phyloP scores from a whole-genome alignment of 768 basidiomycete species.

The Daedaleopsis sinensis region DNA sequence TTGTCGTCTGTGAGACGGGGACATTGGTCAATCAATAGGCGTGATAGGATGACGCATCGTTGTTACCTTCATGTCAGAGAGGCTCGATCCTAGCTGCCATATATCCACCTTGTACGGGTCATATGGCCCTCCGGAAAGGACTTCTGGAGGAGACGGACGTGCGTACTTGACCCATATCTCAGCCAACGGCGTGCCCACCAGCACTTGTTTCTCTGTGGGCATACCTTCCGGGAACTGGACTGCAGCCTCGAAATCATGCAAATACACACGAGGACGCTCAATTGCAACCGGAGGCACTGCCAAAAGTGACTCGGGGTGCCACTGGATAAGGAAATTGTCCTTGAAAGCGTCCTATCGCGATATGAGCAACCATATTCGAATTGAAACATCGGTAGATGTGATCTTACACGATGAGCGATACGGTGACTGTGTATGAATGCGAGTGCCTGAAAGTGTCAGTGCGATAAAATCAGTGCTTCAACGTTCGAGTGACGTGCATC shows the following conservation, averaged over 20 bases:
- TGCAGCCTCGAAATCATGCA: background rate
- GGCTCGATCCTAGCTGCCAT: constrained; percentile 5
- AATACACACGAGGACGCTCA: background rate
- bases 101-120: constrained; percentile 7
- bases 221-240: background rate
- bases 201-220: background rate
- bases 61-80: background rate
- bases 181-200: background rate
- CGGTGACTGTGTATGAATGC: background rate
- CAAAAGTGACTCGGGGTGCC: constrained; percentile 34
- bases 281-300: constrained; percentile 7
- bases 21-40: background rate
- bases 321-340: constrained; percentile 37
- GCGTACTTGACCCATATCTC: background rate
- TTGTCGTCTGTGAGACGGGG: background rate
- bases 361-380: background rate
- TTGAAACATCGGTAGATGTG: background rate
- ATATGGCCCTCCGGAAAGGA: constrained; percentile 1
- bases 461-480: background rate
- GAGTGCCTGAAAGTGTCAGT: background rate
- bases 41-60: background rate
- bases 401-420: background rate
- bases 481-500: too few relatives aligned
- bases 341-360: constrained; percentile 31
- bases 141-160: background rate